Percentiles rank a stretch among this genome's conserved stretches.
Conservation (phyloP, 495 filamentous ascomycete genomes). For the Beverwykella pulmonaria region DNA sequence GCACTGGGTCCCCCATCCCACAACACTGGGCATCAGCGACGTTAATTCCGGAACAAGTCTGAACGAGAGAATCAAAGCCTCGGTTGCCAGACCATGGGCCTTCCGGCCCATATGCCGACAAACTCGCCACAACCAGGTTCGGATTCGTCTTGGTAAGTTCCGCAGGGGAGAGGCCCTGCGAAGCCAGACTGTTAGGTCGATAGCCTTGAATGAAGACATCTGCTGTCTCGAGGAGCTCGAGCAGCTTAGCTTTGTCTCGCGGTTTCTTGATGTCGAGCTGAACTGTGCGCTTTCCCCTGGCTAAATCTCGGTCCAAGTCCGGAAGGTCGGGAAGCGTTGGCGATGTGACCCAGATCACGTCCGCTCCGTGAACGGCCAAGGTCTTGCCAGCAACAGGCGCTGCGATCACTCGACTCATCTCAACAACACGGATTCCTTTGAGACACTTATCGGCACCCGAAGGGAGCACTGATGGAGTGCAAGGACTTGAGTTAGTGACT, state of each 20-base stretch:
- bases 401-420: conserved; percentile 42
- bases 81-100: conserved; percentile 41
- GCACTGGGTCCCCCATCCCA: conserved; percentile 26
- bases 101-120: conserved; percentile 35
- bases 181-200: conserved; percentile 38
- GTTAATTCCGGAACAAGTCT: conserved; percentile 43
- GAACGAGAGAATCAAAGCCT: conserved; percentile 43
- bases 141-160: conserved; percentile 30
- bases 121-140: conserved; percentile 35
- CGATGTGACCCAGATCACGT: conserved; percentile 43
- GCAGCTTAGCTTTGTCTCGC: conserved; percentile 32
- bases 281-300: conserved; percentile 39
- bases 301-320: conserved; percentile 35
- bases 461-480: conserved; percentile 18
- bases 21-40: conserved; percentile 40
- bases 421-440: conserved; percentile 36
- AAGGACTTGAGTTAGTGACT: conserved; percentile 35
- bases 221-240: conserved; percentile 33
- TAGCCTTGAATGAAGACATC: conserved; percentile 45
- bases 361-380: conserved; percentile 41
- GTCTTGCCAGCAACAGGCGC: conserved; percentile 38
- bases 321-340: conserved; percentile 40
- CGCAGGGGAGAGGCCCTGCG: conserved; percentile 30
- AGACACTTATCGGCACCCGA: conserved; percentile 33
- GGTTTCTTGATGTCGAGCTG: conserved; percentile 39